phyloP scores from a whole-genome alignment of 2,329 filamentous ascomycete species.

The Graphiopsis chlorocephala region DNA sequence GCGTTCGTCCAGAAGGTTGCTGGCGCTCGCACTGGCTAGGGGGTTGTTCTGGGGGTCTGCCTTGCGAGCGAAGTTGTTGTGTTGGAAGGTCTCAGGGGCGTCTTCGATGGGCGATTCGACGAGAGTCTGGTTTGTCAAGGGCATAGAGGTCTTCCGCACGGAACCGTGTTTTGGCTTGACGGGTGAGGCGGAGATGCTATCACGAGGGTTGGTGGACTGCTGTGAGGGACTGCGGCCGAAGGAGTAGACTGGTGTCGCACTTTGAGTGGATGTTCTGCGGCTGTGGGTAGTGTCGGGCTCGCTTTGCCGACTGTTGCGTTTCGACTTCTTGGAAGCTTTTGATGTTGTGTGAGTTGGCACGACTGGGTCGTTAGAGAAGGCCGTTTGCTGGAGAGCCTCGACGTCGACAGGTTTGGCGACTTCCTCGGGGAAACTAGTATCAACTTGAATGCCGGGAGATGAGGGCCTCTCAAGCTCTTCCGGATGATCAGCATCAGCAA shows the following conservation, averaged over 20 bases:
- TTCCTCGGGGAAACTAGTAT: conserved; percentile 24
- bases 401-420: conserved; percentile 20
- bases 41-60: not conserved
- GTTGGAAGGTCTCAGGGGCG: conserved; percentile 17
- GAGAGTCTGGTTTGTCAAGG: conserved; percentile 33
- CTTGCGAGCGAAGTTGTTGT: conserved; percentile 2
- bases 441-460: conserved; percentile 41
- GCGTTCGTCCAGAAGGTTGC: conserved; percentile 55
- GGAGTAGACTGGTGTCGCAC: conserved; percentile 22
- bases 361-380: conserved; percentile 31
- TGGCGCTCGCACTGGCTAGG: conserved; percentile 14
- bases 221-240: conserved; percentile 19
- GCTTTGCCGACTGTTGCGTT: conserved; percentile 16
- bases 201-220: conserved; percentile 17
- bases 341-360: conserved; percentile 49
- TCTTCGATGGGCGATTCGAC: conserved; percentile 38
- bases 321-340: conserved; percentile 17
- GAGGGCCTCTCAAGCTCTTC: conserved; percentile 33
- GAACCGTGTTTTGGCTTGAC: conserved; percentile 16
- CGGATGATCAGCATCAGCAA: conserved; percentile 72
- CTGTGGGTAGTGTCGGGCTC: not conserved
- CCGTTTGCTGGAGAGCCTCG: conserved; percentile 17
- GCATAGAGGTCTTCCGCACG: conserved; percentile 34
- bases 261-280: conserved; percentile 11
- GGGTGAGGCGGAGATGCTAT: conserved; percentile 13